Evolutionary conservation across 352 stramenopile genomes (phyloP).

Genomic region (Pythium rishiriense): DNA sequence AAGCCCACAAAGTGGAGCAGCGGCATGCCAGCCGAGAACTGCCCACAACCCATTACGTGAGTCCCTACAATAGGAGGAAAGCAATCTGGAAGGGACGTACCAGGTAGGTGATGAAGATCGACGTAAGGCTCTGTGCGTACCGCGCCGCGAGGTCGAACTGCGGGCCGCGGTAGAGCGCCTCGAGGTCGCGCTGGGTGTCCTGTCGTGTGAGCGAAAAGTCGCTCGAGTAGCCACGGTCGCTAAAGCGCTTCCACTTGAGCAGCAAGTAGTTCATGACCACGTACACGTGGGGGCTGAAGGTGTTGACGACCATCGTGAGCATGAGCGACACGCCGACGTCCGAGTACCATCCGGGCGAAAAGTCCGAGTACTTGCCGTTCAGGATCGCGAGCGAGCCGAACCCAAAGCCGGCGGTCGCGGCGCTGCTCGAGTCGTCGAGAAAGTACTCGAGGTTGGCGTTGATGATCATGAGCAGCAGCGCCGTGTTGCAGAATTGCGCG

Average conservation of each 20-base stretch:
- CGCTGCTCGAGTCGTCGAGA: slow-evolving; percentile 21
- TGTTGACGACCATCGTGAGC: slow-evolving; percentile 85
- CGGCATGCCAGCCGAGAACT: slow-evolving; percentile 85
- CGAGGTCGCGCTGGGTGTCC: slow-evolving; percentile 81
- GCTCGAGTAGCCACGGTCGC: slow-evolving; percentile 64
- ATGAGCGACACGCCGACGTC: slow-evolving; percentile 80
- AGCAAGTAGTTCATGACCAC: slow-evolving; percentile 56
- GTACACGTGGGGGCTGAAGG: slow-evolving; percentile 65
- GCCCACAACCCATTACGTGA: neutral
- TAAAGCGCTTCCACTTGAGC: slow-evolving; percentile 50
- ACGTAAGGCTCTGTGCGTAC: slow-evolving; percentile 77
- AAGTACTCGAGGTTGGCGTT: slow-evolving; percentile 84
- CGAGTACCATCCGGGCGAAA: slow-evolving; percentile 74
- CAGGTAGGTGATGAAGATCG: slow-evolving; percentile 82
- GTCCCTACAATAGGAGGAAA: neutral
- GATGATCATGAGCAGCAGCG: slow-evolving; percentile 72
- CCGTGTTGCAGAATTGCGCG: slow-evolving; percentile 83
- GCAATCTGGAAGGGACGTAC: slow-evolving; percentile 23
- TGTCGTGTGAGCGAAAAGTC: slow-evolving; percentile 67
- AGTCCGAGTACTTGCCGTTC: slow-evolving; percentile 78
- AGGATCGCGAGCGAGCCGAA: slow-evolving; percentile 50
- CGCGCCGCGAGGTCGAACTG: slow-evolving; percentile 74
- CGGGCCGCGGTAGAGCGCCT: slow-evolving; percentile 71
- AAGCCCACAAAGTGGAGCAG: slow-evolving; percentile 77
- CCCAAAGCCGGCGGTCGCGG: slow-evolving; percentile 22